Evolutionary conservation across 305 asterid species (phyloP).

Genomic region (Euphrasia arctica): DNA sequence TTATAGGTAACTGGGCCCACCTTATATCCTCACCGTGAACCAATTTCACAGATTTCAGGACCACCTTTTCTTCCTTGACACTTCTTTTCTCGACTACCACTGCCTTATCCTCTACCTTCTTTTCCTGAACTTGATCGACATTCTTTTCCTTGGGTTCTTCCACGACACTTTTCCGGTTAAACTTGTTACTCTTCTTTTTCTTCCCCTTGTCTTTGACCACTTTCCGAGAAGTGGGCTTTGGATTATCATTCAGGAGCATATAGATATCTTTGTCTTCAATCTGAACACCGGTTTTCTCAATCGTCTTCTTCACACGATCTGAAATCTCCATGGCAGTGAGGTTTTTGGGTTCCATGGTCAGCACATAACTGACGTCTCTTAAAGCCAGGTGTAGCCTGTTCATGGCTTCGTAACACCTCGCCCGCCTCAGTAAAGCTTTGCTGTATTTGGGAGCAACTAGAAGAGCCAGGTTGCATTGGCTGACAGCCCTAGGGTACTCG

Average conservation of each 20-base stretch:
- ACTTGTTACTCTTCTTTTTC: slow-evolving; percentile 44
- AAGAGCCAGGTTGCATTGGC: slow-evolving; percentile 84
- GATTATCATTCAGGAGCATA: slow-evolving; percentile 32
- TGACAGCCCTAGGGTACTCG: slow-evolving; percentile 83
- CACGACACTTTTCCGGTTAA: slow-evolving; percentile 35
- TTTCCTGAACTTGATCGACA: slow-evolving; percentile 43
- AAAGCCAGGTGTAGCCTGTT: slow-evolving; percentile 72
- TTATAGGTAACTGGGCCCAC: slow-evolving; percentile 73
- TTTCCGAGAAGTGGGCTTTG: slow-evolving; percentile 40
- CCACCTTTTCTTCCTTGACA: slow-evolving; percentile 63
- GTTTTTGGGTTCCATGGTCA: slow-evolving; percentile 80
- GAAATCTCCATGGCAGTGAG: slow-evolving; percentile 63
- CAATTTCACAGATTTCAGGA: slow-evolving; percentile 64
- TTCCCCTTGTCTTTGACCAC: slow-evolving; percentile 48
- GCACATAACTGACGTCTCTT: slow-evolving; percentile 62
- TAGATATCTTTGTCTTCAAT: slow-evolving; percentile 53
- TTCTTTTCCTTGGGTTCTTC: slow-evolving; percentile 44
- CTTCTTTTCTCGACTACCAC: slow-evolving; percentile 66
- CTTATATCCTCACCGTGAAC: slow-evolving; percentile 83
- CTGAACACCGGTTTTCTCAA: slow-evolving; percentile 15
- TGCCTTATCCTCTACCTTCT: slow-evolving; percentile 59
- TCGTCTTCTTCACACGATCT: not conserved
- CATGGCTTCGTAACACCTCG: slow-evolving; percentile 71
- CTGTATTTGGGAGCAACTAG: slow-evolving; percentile 83
- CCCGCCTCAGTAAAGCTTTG: slow-evolving; percentile 83